Evolutionary conservation across 192 early-diverging fungal genomes (phyloP), one percentile per base, ranked within the genome.

Genomic region (Podila epicladia): DNA sequence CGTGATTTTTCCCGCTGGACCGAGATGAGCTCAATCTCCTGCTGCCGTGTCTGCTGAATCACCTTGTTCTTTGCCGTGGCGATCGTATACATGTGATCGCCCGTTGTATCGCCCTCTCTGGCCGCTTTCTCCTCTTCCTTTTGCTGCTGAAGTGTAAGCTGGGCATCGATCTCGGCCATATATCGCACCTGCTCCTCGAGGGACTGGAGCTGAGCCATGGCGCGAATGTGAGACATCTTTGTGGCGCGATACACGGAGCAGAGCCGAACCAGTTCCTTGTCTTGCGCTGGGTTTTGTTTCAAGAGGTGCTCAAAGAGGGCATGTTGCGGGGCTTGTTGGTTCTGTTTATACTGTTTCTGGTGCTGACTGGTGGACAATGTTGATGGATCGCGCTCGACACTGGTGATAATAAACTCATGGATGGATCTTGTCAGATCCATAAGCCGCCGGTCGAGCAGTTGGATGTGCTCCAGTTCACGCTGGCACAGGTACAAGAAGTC

Each of bases 151-250:
- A 55, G 9, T 32, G 26, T 61, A 5, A 32, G 29, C 37, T 62
- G 58, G 13, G 53, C 41, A 13, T 80, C 59, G 24, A 80, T 66
- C 9, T 38, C 58, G 28, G 68, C 68, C 71, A 80, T 73, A 28
- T 69, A 73, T 13, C 28, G 37, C 4, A 80, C 64, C 26, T 80
- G 65, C 4, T 69, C 60, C 57, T 80, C 77, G 1, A 80, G 55
- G 4, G 60, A 72, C 57, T 73, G 72, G 38, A 80, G 77, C 19
- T 80, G 77, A 1, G 77, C 77, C 45, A 72, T 55, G 22, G 67
- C 77, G 3, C 77, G 65, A 13, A 80, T 73, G 50, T 80, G 77
- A n/a, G 61, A 69, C 77, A 80, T 80, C 58, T 80, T 80, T 37
- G 77, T 80, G 26, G 77, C 77, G 38, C 77, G 70, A 45, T 80